Base-by-base conservation (phyloP, 1,284 basidiomycete genomes). In the Coniferiporia sulphurascens region DNA sequence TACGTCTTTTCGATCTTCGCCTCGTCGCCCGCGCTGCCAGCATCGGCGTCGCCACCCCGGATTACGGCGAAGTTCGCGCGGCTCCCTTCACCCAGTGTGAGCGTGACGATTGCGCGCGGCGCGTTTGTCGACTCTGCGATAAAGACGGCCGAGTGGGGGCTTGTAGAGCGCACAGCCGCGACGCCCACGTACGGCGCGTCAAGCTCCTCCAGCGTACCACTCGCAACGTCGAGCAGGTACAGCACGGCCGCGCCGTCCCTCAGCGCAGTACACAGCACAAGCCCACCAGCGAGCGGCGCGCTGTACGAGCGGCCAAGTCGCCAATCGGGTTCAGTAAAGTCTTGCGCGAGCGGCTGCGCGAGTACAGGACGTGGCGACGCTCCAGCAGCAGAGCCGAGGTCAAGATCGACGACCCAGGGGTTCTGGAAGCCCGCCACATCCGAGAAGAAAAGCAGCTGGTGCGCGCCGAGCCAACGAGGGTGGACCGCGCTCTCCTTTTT, bases 401-500 rank as follows among this genome's bases (percentile, higher is more conserved):
- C 36, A 13, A 38, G 27, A 1, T 74, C 62, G 13, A 74, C 55
- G 44, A 70, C 75, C 77, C 83, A 90, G 0, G 88, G 87, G 65
- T 91, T 91, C 55, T 82, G 76, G 67, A 78, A 93, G 0, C 85
- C 86, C n/a, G 84, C 80, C 52, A 76, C 74, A 66, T 93, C 90
- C 45, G 76, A 81, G 17, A 84, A 82, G 72, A 85, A 92, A 15
- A 89, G 67, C n/a, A 93, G 73, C 0, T 73, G 79, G 17, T 81
- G 75, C 56, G 80, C 71, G 50, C 75, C 76, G 2, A 78, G 71
- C 90, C 91, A 93, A 3, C 75, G 64, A 0, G 85, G 84, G 63
- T 81, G 84, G 44, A 66, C 74, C 12, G 80, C 80, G 56, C 81
- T 79, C 62, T 83, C 70, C 15, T 75, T 76, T 52, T 71, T 68